phyloP scores from a whole-genome alignment of 805 yeast genomes.

The Monosporozyma aerobia region DNA sequence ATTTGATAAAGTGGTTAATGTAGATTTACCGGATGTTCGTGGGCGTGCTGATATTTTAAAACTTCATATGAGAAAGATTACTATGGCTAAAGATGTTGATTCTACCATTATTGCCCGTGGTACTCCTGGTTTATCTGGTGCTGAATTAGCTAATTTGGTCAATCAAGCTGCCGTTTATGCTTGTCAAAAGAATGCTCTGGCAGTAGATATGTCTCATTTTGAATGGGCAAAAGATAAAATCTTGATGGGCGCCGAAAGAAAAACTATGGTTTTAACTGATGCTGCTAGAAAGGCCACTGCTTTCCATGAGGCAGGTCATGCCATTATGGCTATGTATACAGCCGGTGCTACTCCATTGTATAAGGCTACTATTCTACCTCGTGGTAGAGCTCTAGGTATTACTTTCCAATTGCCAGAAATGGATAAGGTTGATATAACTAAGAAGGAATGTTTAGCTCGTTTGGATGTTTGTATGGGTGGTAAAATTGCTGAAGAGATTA shows the following conservation, averaged over 20 bases:
- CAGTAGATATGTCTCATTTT: slow-evolving; percentile 83
- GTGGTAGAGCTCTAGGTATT: slow-evolving; percentile 94
- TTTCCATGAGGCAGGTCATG: slow-evolving; percentile 98
- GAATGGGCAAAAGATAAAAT: slow-evolving; percentile 99
- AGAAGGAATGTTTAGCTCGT: slow-evolving; percentile 79
- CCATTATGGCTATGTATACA: slow-evolving; percentile 92
- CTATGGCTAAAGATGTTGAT: slow-evolving; percentile 76
- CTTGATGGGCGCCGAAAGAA: slow-evolving; percentile 94
- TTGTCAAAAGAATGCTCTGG: slow-evolving; percentile 80
- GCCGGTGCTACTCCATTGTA: slow-evolving; percentile 91
- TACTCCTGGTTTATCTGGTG: slow-evolving; percentile 98
- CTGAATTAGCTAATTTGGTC: slow-evolving; percentile 88
- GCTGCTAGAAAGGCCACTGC: slow-evolving; percentile 91
- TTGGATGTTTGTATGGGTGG: slow-evolving; percentile 99
- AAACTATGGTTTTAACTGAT: slow-evolving; percentile 95
- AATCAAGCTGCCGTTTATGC: slow-evolving; percentile 98
- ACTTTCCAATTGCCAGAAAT: slow-evolving; percentile 97
- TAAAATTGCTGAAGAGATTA: slow-evolving; percentile 89
- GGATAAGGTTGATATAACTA: slow-evolving; percentile 93
- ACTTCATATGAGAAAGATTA: slow-evolving; percentile 88
- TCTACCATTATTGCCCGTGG: slow-evolving; percentile 89
- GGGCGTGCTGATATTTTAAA: slow-evolving; percentile 89
- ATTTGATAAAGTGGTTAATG: slow-evolving; percentile 91
- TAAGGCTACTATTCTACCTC: slow-evolving; percentile 92
- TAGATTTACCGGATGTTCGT: slow-evolving; percentile 94